Base-by-base conservation (phyloP, 2,329 filamentous ascomycete species). In the Talaromyces verruculosus region DNA sequence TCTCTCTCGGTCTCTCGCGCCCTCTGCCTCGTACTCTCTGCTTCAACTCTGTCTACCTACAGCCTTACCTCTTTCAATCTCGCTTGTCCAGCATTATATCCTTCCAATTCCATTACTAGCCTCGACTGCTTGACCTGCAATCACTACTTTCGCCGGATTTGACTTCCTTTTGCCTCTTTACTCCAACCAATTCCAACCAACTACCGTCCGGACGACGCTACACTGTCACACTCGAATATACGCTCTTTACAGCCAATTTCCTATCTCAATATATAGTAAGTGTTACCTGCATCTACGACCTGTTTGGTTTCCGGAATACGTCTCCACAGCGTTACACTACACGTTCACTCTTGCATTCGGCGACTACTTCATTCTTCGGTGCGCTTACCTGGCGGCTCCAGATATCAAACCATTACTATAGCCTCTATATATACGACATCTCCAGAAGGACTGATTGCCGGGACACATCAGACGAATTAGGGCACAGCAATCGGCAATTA, bases 361-460 rank as follows among this genome's bases (percentile, higher is more conserved):
- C 57, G 28, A 30, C 39, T 25, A 45, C 43, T 39, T 22, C 11
- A 41, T 33, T 33, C 17, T 59, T 25, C 37, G 13, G 22, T 60
- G 57, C 57, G 57, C 57, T 60, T 41, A 60, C 57, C 57, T 19
- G 45, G 37, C 37, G 22, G 25, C 22, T 45, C 57, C 57, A 60
- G 57, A 60, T 28, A 43, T 33, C 57, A 33, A n/a, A 6, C 57
- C 37, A 39, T 22, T 11, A 30, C 37, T 57, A 7, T 33, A 3
- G 53, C 39, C 17, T 22, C 15, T 37, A 35, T 55, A 55, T 55
- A 57, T 3, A 57, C 53, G 53, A 25, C 10, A 15, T 13, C 33
- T 55, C 11, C 15, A 37, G n/a, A 25, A 7, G 19, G 33, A 57
- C 53, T 22, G 51, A 15, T 35, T 35, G 28, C 51, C 25, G n/a